Base-by-base conservation (phyloP, 73 alveolate species). In the Stentor coeruleus region DNA sequence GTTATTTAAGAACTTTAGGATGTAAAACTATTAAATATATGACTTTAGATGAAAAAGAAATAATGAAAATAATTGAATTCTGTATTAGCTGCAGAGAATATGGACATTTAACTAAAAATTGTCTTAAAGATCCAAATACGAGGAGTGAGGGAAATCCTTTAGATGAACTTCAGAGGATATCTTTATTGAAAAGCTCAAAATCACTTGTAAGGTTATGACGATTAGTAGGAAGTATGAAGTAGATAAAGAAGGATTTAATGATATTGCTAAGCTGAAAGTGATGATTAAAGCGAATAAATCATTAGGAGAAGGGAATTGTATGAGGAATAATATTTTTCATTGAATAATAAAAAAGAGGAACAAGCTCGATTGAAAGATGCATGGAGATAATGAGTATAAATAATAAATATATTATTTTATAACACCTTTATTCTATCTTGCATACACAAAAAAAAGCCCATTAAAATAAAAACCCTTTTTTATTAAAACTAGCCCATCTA, bases 101-200 rank as follows among this genome's bases (percentile, higher is more conserved):
- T 11, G 96, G 96, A 15, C 96, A 91, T 59, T 35, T n/a, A 3
- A 84, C 59, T 35, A 74, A 84, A n/a, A 74, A 81, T 15, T 91
- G 96, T 42, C 84, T 87, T 1, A 80, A 85, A 85, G 96, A 91
- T 60, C 96, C 96, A 3, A 91, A 91, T 42, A 3, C 89, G 0
- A 81, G 90, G 81, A 85, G 91, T 3, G 41, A 79, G 20, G 38
- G 15, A 28, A 88, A 77, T 14, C 58, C 39, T 30, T 86, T 73
- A 14, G 87, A 81, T 3, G 96, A 90, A 39, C 3, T 84, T 35
- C 90, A 87, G 55, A 59, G 96, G 39, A 79, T 90, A 3, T 3
- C 66, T 49, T 11, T 11, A 20, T 49, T 49, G 66, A 49, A 49
- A 49, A 49, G 28, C 20, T 20, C 66, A 20, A 49, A 49, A 49